Conservation (phyloP, 2,329 filamentous ascomycete species). For the Cytospora piceicola region DNA sequence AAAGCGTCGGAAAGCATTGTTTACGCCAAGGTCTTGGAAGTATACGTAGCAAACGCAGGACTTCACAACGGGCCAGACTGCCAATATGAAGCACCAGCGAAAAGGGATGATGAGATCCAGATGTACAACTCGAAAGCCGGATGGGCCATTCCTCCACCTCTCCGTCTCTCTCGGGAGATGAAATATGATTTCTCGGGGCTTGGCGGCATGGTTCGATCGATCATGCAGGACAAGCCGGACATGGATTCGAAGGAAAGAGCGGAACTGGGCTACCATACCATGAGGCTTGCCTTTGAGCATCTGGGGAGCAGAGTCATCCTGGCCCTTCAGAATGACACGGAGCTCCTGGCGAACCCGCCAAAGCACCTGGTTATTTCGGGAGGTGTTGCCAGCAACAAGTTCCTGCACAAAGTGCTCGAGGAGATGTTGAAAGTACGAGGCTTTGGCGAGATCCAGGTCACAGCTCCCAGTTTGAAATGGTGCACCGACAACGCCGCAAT, state of each 20-base stretch:
- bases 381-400: slow-evolving; percentile 86
- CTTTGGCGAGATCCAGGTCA: slow-evolving; percentile 61
- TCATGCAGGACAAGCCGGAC: slow-evolving; percentile 37
- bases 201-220: slow-evolving; percentile 57
- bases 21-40: slow-evolving; percentile 80
- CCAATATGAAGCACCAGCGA: slow-evolving; percentile 60
- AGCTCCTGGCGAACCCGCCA: slow-evolving; percentile 39
- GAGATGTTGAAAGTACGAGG: slow-evolving; percentile 67
- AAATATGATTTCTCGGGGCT: slow-evolving; percentile 77
- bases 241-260: slow-evolving; percentile 65
- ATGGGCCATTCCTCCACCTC: slow-evolving; percentile 73
- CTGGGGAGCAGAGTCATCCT: slow-evolving; percentile 75
- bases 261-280: slow-evolving; percentile 70
- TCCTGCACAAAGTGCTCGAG: slow-evolving; percentile 69
- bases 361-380: slow-evolving; percentile 80
- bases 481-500: slow-evolving; percentile 98
- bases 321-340: slow-evolving; percentile 52
- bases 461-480: slow-evolving; percentile 74
- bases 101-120: slow-evolving; percentile 61
- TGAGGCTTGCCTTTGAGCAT: slow-evolving; percentile 87
- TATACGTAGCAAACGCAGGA: slow-evolving; percentile 70
- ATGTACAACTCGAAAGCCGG: slow-evolving; percentile 44
- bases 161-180: slow-evolving; percentile 61
- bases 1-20: slow-evolving; percentile 61
- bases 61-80: slow-evolving; percentile 37